phyloP scores from a whole-genome alignment of 129 eudicot species.

The Lonicera japonica region DNA sequence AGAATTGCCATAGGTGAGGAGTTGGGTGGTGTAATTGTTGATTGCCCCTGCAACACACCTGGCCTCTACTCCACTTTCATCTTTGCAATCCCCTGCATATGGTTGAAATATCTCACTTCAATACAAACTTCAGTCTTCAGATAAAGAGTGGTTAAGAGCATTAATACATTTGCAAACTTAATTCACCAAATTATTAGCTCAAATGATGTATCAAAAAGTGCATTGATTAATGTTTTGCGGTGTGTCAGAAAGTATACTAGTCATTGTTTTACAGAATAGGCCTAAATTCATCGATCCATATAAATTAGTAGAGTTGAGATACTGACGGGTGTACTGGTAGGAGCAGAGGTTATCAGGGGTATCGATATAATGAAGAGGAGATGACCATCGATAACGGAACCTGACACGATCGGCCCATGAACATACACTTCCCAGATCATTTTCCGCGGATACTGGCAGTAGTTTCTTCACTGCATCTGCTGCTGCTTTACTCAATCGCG shows the following conservation, averaged over 20 bases:
- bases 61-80: conserved; percentile 53
- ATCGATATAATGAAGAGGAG: conserved; percentile 71
- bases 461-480: conserved; percentile 49
- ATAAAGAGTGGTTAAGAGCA: background rate
- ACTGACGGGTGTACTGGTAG: conserved; percentile 52
- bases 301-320: too few relatives aligned
- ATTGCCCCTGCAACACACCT: conserved; percentile 95
- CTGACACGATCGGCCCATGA: conserved; percentile 78
- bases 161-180: too few relatives aligned
- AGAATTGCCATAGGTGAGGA: conserved; percentile 52
- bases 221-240: background rate
- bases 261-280: background rate
- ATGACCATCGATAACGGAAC: conserved; percentile 72
- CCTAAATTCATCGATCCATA: too few relatives aligned
- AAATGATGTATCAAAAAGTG: background rate
- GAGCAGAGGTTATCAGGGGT: conserved; percentile 79
- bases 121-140: too few relatives aligned
- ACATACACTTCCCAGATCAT: conserved; percentile 55
- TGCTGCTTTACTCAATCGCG: conserved; percentile 52
- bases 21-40: conserved; percentile 76
- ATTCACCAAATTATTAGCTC: too few relatives aligned
- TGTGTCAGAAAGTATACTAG: too few relatives aligned
- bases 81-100: conserved; percentile 91
- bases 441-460: conserved; percentile 43
- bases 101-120: background rate